A percentile compares a stretch with the other conserved stretches of the same genome.
Evolutionary conservation across 441 rosid genomes (phyloP).

Genomic region (Erysimum pusillum): DNA sequence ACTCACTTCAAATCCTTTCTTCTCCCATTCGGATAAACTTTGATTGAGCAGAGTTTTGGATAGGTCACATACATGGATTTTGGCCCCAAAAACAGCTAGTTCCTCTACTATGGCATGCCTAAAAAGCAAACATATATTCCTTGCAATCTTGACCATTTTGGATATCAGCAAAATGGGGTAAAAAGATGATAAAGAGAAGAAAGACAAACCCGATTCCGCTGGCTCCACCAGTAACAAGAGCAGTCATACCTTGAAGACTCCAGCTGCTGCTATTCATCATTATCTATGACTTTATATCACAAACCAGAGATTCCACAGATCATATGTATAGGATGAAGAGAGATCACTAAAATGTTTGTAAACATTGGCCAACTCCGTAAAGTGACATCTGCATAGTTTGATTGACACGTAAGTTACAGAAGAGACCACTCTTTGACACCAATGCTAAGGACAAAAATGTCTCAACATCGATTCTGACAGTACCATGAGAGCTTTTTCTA

Average conservation of each 20-base stretch:
- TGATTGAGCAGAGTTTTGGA: conserved; percentile 28
- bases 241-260: conserved; percentile 49
- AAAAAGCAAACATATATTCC: not conserved
- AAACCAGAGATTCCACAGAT: not conserved
- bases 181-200: not conserved
- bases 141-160: not conserved
- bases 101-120: conserved; percentile 54
- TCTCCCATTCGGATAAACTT: conserved; percentile 47
- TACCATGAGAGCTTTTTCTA: not conserved
- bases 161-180: not conserved
- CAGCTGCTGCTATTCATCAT: conserved; percentile 28
- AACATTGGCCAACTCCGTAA: not conserved
- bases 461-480: not conserved
- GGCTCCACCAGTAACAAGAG: conserved; percentile 49
- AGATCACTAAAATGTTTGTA: not conserved
- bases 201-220: conserved; percentile 45
- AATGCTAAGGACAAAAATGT: not conserved
- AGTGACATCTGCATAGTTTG: conserved; percentile 4
- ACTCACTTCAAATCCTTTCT: conserved; percentile 48
- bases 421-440: not conserved
- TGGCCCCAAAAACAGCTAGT: conserved; percentile 42
- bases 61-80: conserved; percentile 46
- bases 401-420: not conserved
- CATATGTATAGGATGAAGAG: not conserved
- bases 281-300: not conserved